A percentile compares a stretch with the other conserved stretches of the same genome.
These are phyloP conservation scores for Neopestalotiopsis rosae DNA, from an alignment of 2,329 filamentous ascomycete species.

Conservation along the genomic window DNA sequence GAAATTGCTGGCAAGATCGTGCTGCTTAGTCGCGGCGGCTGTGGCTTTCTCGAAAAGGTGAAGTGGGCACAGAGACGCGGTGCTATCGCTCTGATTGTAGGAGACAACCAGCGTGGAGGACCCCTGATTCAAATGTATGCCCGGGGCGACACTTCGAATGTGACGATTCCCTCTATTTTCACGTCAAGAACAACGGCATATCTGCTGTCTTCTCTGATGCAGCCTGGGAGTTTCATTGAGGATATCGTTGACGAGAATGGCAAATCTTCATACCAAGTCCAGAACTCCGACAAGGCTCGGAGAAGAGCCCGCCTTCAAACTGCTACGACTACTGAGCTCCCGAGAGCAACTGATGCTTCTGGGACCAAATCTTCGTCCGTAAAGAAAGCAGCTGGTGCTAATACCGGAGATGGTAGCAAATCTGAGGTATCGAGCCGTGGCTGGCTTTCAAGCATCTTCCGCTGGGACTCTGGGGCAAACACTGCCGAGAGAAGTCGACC, in stretches of 20 bases:
- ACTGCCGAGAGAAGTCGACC: slow-evolving; percentile 59
- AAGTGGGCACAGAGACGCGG: slow-evolving; percentile 95
- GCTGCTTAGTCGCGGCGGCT: slow-evolving; percentile 88
- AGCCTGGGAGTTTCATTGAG: slow-evolving; percentile 68
- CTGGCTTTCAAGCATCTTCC: slow-evolving; percentile 53
- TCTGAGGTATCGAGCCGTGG: slow-evolving; percentile 31
- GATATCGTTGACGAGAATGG: slow-evolving; percentile 65
- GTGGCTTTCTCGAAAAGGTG: slow-evolving; percentile 95
- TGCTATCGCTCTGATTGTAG: slow-evolving; percentile 88
- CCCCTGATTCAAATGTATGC: slow-evolving; percentile 97
- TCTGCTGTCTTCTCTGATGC: slow-evolving; percentile 85
- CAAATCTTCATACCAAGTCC: slow-evolving; percentile 59
- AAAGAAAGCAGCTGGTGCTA: slow-evolving; percentile 30
- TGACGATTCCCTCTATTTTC: slow-evolving; percentile 93
- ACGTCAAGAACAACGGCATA: slow-evolving; percentile 95
- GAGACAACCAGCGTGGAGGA: slow-evolving; percentile 88
- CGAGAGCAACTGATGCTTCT: slow-evolving; percentile 33
- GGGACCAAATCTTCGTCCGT: slow-evolving; percentile 31
- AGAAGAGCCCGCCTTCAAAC: slow-evolving; percentile 40
- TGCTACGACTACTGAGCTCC: slow-evolving; percentile 30
- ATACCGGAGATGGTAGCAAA: slow-evolving; percentile 27
- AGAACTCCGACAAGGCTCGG: slow-evolving; percentile 49
- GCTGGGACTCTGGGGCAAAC: slow-evolving; percentile 37
- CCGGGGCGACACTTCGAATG: slow-evolving; percentile 92
- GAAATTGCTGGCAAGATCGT: slow-evolving; percentile 95